Conservation (phyloP, 805 yeast species). For the Yarrowia bubula region DNA sequence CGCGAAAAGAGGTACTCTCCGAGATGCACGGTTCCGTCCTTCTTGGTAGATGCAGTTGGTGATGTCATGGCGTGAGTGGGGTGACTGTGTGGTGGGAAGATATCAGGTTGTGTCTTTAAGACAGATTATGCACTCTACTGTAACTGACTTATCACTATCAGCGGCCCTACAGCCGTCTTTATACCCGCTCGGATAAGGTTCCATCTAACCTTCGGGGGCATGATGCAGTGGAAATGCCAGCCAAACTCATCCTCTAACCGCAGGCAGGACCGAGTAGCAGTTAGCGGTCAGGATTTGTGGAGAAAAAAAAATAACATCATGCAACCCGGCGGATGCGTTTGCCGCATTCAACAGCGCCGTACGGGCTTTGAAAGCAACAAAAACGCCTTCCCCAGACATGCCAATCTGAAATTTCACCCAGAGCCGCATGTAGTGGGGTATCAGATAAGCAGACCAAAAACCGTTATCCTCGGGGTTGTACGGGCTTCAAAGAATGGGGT, state of each 20-base stretch:
- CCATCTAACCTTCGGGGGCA: not conserved
- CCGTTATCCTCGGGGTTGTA: no score
- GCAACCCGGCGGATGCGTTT: not conserved
- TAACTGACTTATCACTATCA: no score
- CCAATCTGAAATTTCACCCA: no score
- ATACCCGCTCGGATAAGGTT: not conserved
- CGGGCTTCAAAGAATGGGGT: no score
- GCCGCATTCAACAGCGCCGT: not conserved
- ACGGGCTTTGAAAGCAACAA: not conserved
- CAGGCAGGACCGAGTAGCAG: conserved; percentile 28
- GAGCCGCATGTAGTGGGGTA: no score
- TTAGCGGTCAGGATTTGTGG: conserved; percentile 18
- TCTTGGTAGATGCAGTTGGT: conserved; percentile 7
- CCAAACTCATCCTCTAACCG: conserved; percentile 25
- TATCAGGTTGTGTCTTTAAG: not conserved
- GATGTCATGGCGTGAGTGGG: conserved; percentile 5
- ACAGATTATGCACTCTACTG: no score
- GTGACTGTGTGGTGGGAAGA: not conserved
- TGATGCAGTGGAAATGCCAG: conserved; percentile 2
- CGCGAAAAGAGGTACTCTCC: conserved; percentile 40
- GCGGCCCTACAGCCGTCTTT: not conserved
- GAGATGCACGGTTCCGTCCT: conserved; percentile 28
- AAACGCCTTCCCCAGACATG: not conserved
- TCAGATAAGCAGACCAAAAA: no score
- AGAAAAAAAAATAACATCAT: not conserved